A percentile compares a stretch with the other conserved stretches of the same genome.
Conservation (phyloP, 768 basidiomycete genomes). For the Amyloporia xantha region DNA sequence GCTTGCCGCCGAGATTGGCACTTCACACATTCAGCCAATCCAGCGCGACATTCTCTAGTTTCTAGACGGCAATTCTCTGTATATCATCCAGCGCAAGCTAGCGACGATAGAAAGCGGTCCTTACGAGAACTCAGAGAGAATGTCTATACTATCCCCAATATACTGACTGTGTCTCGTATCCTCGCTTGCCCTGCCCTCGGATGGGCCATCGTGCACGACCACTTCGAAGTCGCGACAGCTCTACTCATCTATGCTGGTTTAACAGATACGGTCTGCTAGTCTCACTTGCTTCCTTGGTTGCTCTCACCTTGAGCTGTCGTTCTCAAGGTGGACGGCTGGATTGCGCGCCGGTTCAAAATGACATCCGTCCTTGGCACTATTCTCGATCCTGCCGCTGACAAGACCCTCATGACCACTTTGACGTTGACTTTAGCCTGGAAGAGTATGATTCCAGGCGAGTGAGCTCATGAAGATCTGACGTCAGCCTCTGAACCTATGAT, state of each 20-base stretch:
- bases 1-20: too few relatives aligned
- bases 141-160: constrained; percentile 91
- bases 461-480: neutral
- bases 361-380: constrained; percentile 90
- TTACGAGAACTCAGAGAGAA: constrained; percentile 61
- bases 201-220: constrained; percentile 77
- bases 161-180: constrained; percentile 84
- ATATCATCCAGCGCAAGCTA: neutral
- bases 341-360: constrained; percentile 85
- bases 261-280: constrained; percentile 72
- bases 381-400: constrained; percentile 96
- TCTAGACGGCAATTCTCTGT: neutral
- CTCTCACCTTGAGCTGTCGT: constrained; percentile 5
- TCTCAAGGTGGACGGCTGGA: constrained; percentile 78
- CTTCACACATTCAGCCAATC: neutral
- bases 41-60: neutral
- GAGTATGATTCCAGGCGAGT: constrained; percentile 75
- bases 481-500: too few relatives aligned
- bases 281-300: constrained; percentile 6
- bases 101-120: neutral
- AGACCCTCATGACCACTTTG: constrained; percentile 89
- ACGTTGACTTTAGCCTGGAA: constrained; percentile 81
- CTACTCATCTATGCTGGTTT: constrained; percentile 88
- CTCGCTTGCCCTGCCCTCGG: constrained; percentile 87
- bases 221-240: constrained; percentile 75